These are phyloP conservation scores for Aspergillus viridinutans DNA, from an alignment of 2,329 filamentous ascomycete genomes.

Conservation along the genomic window DNA sequence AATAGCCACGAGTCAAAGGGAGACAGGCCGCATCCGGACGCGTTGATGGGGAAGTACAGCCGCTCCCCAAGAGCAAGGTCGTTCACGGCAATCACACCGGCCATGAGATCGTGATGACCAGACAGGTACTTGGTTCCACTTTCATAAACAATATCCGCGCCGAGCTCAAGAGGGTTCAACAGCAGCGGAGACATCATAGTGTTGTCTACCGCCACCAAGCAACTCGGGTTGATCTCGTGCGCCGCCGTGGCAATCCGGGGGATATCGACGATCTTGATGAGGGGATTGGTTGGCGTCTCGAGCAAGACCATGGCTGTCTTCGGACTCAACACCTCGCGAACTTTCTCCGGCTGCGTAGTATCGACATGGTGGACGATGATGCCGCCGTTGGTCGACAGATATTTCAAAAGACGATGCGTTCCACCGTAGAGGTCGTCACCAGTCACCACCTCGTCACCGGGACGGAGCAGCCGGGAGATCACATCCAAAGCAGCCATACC, in stretches of 20 bases:
- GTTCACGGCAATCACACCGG: conserved; percentile 90
- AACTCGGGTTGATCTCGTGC: conserved; percentile 72
- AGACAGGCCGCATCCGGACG: conserved; percentile 86
- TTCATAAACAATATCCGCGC: conserved; percentile 95
- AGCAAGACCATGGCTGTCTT: conserved; percentile 95
- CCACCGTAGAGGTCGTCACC: conserved; percentile 97
- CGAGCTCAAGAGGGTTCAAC: conserved; percentile 86
- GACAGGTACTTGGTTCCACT: conserved; percentile 97
- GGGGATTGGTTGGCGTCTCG: conserved; percentile 93
- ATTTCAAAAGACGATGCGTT: conserved; percentile 88
- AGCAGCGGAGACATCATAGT: conserved; percentile 98
- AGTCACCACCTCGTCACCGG: conserved; percentile 94
- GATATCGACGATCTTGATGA: conserved; percentile 98
- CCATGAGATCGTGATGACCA: conserved; percentile 98
- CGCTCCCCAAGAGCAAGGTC: conserved; percentile 75
- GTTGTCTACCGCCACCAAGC: conserved; percentile 91
- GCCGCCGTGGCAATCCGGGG: conserved; percentile 69
- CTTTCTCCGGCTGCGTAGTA: conserved; percentile 72
- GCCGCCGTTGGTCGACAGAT: conserved; percentile 80
- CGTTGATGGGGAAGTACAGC: conserved; percentile 95
- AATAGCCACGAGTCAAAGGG: conserved; percentile 96
- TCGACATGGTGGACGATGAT: conserved; percentile 96
- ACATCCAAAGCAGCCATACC: conserved; percentile 98
- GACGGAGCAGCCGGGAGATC: conserved; percentile 82
- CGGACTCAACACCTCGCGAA: conserved; percentile 62